Conservation (phyloP, 2,329 filamentous ascomycete species). For the Trichophyton mentagrophytes region DNA sequence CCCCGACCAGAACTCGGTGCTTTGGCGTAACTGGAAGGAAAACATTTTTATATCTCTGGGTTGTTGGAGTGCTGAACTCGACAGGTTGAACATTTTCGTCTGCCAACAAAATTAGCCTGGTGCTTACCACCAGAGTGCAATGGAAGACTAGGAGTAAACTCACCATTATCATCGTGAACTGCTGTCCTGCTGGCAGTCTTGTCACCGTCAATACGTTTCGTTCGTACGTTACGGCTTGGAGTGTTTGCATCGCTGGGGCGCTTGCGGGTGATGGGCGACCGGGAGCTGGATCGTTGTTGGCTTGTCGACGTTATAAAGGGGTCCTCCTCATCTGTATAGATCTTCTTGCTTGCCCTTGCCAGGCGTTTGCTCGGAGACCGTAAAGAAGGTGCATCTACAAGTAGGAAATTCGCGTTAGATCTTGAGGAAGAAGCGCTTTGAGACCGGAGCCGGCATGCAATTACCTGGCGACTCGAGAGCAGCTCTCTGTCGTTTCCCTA, state of each 20-base stretch:
- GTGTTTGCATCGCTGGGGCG: constrained; percentile 15
- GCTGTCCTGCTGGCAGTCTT: constrained; percentile 35
- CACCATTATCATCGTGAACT: constrained; percentile 29
- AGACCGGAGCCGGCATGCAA: constrained; percentile 10
- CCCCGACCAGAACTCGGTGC: constrained; percentile 66
- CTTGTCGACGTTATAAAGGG: constrained; percentile 18
- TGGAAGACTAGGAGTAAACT: constrained; percentile 3
- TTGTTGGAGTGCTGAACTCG: constrained; percentile 35
- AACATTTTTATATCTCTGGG: constrained; percentile 56
- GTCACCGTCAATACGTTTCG: constrained; percentile 37
- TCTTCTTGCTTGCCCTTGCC: constrained; percentile 30
- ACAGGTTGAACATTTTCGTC: constrained; percentile 33
- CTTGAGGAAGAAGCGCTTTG: constrained; percentile 8
- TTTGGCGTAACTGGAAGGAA: constrained; percentile 67
- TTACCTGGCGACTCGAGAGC: constrained; percentile 30
- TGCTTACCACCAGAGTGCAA: background rate
- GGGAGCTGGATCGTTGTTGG: constrained; percentile 28
- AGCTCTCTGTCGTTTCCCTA: constrained; percentile 12
- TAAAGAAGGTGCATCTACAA: constrained; percentile 18
- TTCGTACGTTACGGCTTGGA: constrained; percentile 27
- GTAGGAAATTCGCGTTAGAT: constrained; percentile 11
- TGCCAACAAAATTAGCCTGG: constrained; percentile 12
- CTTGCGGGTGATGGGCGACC: constrained; percentile 15
- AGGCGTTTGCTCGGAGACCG: constrained; percentile 37
- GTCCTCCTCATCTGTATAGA: constrained; percentile 23